phyloP scores from a whole-genome alignment of 2,329 filamentous ascomycete species.

The Fusarium anthophilum region DNA sequence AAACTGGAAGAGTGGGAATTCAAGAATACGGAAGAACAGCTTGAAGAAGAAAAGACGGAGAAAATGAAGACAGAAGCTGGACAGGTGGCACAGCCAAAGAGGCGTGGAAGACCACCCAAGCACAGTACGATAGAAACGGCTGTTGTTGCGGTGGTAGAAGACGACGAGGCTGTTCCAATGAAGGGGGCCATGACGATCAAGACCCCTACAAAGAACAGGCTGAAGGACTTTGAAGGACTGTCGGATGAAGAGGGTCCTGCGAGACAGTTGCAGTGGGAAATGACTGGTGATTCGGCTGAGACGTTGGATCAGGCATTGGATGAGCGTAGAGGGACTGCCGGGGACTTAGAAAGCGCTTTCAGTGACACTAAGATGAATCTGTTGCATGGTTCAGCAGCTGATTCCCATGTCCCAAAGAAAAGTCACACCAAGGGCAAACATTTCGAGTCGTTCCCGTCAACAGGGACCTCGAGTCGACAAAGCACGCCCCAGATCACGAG shows the following conservation, averaged over 20 bases:
- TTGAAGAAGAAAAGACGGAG: conserved; percentile 51
- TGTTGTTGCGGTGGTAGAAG: conserved; percentile 42
- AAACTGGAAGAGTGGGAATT: conserved; percentile 67
- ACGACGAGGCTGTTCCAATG: conserved; percentile 38
- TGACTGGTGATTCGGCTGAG: not conserved
- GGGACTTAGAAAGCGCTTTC: not conserved
- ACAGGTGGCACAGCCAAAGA: conserved; percentile 26
- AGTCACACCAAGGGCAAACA: not conserved
- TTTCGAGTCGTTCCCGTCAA: conserved; percentile 3
- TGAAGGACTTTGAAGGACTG: conserved; percentile 44
- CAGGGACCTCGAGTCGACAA: not conserved
- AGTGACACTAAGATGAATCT: not conserved
- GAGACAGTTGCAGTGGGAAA: conserved; percentile 42
- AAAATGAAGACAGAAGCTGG: conserved; percentile 40
- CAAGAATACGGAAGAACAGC: conserved; percentile 52
- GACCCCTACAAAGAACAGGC: conserved; percentile 48
- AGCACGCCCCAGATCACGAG: conserved; percentile 8
- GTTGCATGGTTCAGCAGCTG: not conserved
- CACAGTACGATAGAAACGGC: conserved; percentile 47
- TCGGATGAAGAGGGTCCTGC: conserved; percentile 46
- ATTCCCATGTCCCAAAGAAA: not conserved
- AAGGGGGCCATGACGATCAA: conserved; percentile 48
- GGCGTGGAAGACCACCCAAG: conserved; percentile 43
- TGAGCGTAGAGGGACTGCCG: not conserved
- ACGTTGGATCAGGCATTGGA: conserved; percentile 1